A percentile compares a stretch with the other conserved stretches of the same genome.
Evolutionary conservation across 1,139 yeast genomes (phyloP).

Genomic region (Yamadazyma spencermartinsiae): DNA sequence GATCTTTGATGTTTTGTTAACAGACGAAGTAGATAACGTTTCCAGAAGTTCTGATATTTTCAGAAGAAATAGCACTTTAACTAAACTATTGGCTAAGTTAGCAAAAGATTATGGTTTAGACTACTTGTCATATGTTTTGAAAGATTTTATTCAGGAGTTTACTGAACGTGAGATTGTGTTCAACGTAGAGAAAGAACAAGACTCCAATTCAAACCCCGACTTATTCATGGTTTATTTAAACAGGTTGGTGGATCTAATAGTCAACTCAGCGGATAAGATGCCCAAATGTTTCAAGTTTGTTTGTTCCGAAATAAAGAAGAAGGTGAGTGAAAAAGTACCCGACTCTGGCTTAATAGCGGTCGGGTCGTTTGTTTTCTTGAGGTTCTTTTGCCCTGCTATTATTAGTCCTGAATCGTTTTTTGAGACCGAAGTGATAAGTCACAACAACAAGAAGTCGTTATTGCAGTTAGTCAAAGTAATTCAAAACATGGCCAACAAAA

Average conservation of each 20-base stretch:
- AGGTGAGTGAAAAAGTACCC: constrained; percentile 67
- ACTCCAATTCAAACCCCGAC: constrained; percentile 28
- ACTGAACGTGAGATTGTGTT: constrained; percentile 51
- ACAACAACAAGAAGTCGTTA: constrained; percentile 65
- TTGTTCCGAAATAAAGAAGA: constrained; percentile 66
- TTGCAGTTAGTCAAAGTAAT: constrained; percentile 82
- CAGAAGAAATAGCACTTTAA: constrained; percentile 80
- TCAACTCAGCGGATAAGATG: constrained; percentile 52
- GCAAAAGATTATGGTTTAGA: constrained; percentile 66
- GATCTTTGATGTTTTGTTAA: constrained; percentile 56
- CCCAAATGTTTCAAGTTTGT: constrained; percentile 77
- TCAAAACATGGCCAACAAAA: constrained; percentile 86
- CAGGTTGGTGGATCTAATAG: constrained; percentile 61
- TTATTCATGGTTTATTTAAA: constrained; percentile 59
- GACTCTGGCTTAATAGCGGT: constrained; percentile 71
- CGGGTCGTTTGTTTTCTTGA: constrained; percentile 82
- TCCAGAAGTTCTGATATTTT: constrained; percentile 69
- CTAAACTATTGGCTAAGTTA: constrained; percentile 70
- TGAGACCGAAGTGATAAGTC: constrained; percentile 46
- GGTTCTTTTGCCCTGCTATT: constrained; percentile 89
- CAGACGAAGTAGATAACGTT: constrained; percentile 62
- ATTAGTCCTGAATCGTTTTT: constrained; percentile 78
- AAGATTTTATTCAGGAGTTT: constrained; percentile 57
- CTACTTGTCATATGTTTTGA: constrained; percentile 54
- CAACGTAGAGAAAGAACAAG: constrained; percentile 60